Evolutionary conservation across 495 filamentous ascomycete genomes (phyloP).

Genomic region (Xylona heveae): DNA sequence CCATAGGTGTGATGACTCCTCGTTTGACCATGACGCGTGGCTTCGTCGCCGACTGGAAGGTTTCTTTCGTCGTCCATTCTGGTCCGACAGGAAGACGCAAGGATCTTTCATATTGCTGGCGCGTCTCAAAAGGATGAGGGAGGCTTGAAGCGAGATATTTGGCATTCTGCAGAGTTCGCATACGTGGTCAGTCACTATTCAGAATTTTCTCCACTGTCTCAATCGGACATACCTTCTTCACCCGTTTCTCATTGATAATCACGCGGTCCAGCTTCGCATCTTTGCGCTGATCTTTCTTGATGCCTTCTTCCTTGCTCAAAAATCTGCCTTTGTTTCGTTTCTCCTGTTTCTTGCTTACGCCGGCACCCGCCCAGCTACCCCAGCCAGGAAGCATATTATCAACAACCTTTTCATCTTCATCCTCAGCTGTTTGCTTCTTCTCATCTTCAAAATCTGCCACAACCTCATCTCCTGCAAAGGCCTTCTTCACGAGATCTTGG

Average conservation of each 20-base stretch:
- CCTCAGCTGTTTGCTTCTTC: slow-evolving; percentile 25
- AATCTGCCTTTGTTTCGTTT: slow-evolving; percentile 34
- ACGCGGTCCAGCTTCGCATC: slow-evolving; percentile 64
- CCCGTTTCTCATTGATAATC: slow-evolving; percentile 80
- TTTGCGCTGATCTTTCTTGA: slow-evolving; percentile 54
- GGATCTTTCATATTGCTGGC: slow-evolving; percentile 75
- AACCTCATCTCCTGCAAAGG: slow-evolving; percentile 67
- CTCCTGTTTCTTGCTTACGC: slow-evolving; percentile 40
- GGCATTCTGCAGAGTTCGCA: slow-evolving; percentile 41
- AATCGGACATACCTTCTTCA: slow-evolving; percentile 51
- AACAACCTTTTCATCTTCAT: slow-evolving; percentile 68
- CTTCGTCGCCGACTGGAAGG: slow-evolving; percentile 75
- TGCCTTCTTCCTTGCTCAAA: slow-evolving; percentile 50
- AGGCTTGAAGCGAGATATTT: slow-evolving; percentile 68
- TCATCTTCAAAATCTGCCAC: slow-evolving; percentile 5
- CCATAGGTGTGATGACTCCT: slow-evolving; percentile 76
- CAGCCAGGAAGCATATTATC: slow-evolving; percentile 81
- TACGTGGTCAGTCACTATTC: background rate
- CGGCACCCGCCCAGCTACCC: slow-evolving; percentile 76
- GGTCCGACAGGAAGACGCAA: slow-evolving; percentile 74
- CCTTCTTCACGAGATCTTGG: slow-evolving; percentile 59
- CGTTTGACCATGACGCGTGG: slow-evolving; percentile 83
- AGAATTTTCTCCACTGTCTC: slow-evolving; percentile 1
- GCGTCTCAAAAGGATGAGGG: slow-evolving; percentile 71
- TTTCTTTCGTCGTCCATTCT: slow-evolving; percentile 88